Conservation (phyloP, 1,139 yeast species). For the Komagataea norvegica region DNA sequence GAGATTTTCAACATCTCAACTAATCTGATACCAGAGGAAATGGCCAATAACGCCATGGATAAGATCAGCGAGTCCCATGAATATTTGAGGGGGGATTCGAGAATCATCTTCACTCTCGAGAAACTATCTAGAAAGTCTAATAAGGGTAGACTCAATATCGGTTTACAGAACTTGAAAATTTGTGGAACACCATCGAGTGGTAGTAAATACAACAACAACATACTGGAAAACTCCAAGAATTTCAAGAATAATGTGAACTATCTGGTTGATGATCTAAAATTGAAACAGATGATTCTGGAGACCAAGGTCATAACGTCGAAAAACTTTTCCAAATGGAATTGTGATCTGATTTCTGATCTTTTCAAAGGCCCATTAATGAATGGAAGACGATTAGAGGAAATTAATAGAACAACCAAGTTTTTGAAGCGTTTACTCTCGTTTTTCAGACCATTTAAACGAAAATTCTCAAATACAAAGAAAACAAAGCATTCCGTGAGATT, state of each 20-base stretch:
- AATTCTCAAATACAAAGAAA: slow-evolving; percentile 64
- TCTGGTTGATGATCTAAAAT: slow-evolving; percentile 64
- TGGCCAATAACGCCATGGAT: slow-evolving; percentile 6
- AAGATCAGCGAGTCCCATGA: slow-evolving; percentile 1
- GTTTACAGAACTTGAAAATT: slow-evolving; percentile 26
- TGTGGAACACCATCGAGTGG: slow-evolving; percentile 1
- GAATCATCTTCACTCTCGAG: slow-evolving; percentile 32
- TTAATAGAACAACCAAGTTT: slow-evolving; percentile 75
- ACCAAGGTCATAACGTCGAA: slow-evolving; percentile 75
- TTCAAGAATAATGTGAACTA: slow-evolving; percentile 44
- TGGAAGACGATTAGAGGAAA: slow-evolving; percentile 71
- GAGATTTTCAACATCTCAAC: slow-evolving; percentile 56
- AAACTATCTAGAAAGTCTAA: slow-evolving; percentile 40
- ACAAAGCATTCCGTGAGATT: slow-evolving; percentile 49
- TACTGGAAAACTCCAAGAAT: slow-evolving; percentile 35
- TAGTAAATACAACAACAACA: slow-evolving; percentile 20
- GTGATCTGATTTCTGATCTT: slow-evolving; percentile 64
- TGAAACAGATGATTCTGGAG: slow-evolving; percentile 60
- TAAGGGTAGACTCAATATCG: slow-evolving; percentile 33
- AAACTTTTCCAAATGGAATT: slow-evolving; percentile 82
- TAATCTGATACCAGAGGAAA: slow-evolving; percentile 36
- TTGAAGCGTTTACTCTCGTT: slow-evolving; percentile 80
- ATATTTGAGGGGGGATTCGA: slow-evolving; percentile 6
- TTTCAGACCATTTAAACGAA: slow-evolving; percentile 83
- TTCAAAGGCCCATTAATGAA: slow-evolving; percentile 77